Percentiles rank a stretch among this genome's conserved stretches.
phyloP scores from a whole-genome alignment of 495 filamentous ascomycete genomes.

The Xylaria grammica region DNA sequence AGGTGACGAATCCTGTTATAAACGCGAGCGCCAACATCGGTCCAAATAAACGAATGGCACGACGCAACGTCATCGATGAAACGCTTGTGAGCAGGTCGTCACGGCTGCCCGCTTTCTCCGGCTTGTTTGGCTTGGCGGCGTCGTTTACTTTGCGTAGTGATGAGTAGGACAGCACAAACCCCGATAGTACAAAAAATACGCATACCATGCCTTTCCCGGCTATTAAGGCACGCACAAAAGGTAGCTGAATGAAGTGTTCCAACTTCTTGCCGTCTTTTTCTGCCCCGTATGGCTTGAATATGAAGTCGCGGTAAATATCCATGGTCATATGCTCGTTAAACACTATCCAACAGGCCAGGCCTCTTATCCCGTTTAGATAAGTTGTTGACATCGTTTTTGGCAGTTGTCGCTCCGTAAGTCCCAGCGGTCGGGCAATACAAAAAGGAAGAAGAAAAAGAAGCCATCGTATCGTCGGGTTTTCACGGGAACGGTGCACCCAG shows the following conservation, averaged over 20 bases:
- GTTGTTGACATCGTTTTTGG: conserved; percentile 20
- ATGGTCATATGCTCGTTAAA: conserved; percentile 19
- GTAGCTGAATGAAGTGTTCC: conserved; percentile 19
- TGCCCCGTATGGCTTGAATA: conserved; percentile 20
- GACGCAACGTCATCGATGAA: conserved; percentile 19
- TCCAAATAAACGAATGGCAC: conserved; percentile 20
- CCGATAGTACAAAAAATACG: conserved; percentile 16
- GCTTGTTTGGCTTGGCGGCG: conserved; percentile 1
- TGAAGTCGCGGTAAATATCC: conserved; percentile 11
- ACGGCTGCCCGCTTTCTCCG: conserved; percentile 12
- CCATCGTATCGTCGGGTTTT: conserved; percentile 4
- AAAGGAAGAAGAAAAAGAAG: conserved; percentile 15
- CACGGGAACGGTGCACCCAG: conserved; percentile 6
- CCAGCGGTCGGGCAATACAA: conserved; percentile 12
- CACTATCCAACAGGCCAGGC: conserved; percentile 18
- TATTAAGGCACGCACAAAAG: conserved; percentile 9
- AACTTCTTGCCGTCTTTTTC: conserved; percentile 6
- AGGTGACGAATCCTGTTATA: conserved; percentile 14
- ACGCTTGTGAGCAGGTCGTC: conserved; percentile 12
- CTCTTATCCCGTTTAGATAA: conserved; percentile 18
- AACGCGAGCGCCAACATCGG: conserved; percentile 14
- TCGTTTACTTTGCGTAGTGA: conserved; percentile 18
- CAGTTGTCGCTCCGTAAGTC: conserved; percentile 14
- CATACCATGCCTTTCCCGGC: conserved; percentile 21
- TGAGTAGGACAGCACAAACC: conserved; percentile 17